Conservation (phyloP, 1,284 basidiomycete species). For the Lentinula novae-zelandiae region DNA sequence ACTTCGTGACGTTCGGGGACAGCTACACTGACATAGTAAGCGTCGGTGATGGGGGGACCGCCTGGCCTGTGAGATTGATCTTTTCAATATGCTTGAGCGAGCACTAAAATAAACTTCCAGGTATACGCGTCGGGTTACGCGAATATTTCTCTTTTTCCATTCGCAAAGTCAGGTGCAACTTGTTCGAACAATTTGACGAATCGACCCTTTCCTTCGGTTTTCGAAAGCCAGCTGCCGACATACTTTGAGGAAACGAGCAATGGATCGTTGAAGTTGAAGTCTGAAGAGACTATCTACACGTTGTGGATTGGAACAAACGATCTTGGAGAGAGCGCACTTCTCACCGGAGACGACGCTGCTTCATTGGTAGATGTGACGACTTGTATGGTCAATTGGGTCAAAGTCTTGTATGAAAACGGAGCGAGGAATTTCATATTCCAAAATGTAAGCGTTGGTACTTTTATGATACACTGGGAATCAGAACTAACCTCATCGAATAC, state of each 20-base stretch:
- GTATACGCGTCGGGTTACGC: conserved; percentile 28
- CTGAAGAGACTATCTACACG: conserved; percentile 36
- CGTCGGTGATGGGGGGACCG: conserved; percentile 16
- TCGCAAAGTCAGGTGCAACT: conserved; percentile 40
- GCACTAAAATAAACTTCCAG: not conserved
- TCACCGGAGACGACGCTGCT: conserved; percentile 31
- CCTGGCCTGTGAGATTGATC: conserved; percentile 30
- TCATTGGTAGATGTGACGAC: conserved; percentile 37
- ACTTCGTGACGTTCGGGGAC: conserved; percentile 43
- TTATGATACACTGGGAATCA: too few relatives aligned
- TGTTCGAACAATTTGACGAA: conserved; percentile 44
- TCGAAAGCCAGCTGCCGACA: conserved; percentile 38
- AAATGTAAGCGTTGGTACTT: conserved; percentile 30
- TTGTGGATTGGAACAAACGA: conserved; percentile 48
- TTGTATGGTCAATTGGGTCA: conserved; percentile 45
- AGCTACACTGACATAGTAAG: conserved; percentile 33
- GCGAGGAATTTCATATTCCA: conserved; percentile 45
- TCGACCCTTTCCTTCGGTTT: conserved; percentile 37
- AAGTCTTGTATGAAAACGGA: conserved; percentile 34
- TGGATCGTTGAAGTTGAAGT: conserved; percentile 25
- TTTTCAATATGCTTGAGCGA: not conserved
- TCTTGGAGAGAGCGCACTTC: conserved; percentile 34
- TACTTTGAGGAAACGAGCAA: conserved; percentile 28
- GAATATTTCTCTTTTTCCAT: conserved; percentile 34
- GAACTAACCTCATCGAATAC: not conserved